These are phyloP conservation scores for Onygena corvina DNA, from an alignment of 2,329 filamentous ascomycete species.

Conservation along the genomic window DNA sequence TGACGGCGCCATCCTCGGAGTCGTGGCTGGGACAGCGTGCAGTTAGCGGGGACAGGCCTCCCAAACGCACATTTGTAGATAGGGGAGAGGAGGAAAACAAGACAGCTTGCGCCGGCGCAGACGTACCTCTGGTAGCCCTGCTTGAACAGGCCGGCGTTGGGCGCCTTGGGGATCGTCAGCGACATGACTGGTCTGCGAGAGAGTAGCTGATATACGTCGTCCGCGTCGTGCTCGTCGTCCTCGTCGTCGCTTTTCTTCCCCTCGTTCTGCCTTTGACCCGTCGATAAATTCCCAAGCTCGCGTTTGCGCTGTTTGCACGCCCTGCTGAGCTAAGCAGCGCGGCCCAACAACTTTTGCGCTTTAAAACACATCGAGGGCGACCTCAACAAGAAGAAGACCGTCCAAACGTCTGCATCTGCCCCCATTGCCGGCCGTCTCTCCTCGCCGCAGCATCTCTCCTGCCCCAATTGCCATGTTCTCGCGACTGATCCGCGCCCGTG, in stretches of 20 bases:
- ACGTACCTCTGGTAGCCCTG: constrained; percentile 85
- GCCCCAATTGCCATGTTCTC: constrained; percentile 50
- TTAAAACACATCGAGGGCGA: not conserved
- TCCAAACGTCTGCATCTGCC: not conserved
- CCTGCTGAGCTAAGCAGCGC: constrained; percentile 12
- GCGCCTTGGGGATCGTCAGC: constrained; percentile 86
- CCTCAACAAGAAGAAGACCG: constrained; percentile 6
- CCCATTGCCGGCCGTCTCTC: not conserved
- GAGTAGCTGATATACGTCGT: not conserved
- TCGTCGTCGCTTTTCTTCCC: constrained; percentile 1
- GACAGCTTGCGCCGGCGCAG: constrained; percentile 14
- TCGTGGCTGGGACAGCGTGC: constrained; percentile 62
- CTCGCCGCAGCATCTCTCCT: not conserved
- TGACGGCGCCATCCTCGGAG: constrained; percentile 94
- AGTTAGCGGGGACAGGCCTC: constrained; percentile 1
- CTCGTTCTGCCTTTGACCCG: not conserved
- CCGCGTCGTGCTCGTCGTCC: no score
- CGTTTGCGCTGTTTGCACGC: constrained; percentile 15
- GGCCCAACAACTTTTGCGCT: constrained; percentile 13
- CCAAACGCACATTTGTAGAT: constrained; percentile 5
- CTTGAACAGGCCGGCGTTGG: constrained; percentile 90
- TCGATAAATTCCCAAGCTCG: not conserved
- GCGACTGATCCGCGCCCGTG: constrained; percentile 53
- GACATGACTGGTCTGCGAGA: constrained; percentile 56
- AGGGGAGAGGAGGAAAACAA: constrained; percentile 10